Evolutionary conservation across 2,329 filamentous ascomycete genomes (phyloP).

Genomic region (Huntiella decipiens): DNA sequence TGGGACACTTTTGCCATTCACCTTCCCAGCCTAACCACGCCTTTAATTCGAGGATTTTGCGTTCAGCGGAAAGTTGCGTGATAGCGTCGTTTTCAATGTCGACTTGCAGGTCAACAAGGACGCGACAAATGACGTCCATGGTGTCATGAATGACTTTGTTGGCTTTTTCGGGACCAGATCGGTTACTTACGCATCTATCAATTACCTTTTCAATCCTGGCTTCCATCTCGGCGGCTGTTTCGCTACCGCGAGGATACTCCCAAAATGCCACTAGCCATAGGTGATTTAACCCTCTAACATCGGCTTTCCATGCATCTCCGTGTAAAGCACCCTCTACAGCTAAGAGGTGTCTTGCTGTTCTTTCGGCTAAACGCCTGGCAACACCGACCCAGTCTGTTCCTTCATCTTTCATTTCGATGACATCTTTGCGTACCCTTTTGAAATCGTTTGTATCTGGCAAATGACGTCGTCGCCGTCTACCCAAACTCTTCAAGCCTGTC

Average conservation of each 20-base stretch:
- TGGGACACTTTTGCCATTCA: conserved; percentile 23
- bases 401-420: conserved; percentile 14
- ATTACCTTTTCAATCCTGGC: conserved; percentile 20
- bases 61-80: background rate
- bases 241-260: conserved; percentile 21
- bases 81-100: background rate
- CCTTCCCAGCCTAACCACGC: conserved; percentile 33
- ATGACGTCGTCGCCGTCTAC: conserved; percentile 21
- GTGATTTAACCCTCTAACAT: conserved; percentile 23
- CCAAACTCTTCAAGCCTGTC: conserved; percentile 18
- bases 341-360: conserved; percentile 18
- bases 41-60: conserved; percentile 22
- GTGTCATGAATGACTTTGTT: conserved; percentile 24
- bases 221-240: conserved; percentile 15
- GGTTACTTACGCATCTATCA: conserved; percentile 12
- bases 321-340: no score
- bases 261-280: conserved; percentile 26
- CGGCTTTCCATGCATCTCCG: conserved; percentile 11
- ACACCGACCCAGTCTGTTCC: conserved; percentile 22
- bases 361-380: conserved; percentile 24
- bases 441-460: conserved; percentile 19
- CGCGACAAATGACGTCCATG: conserved; percentile 17
- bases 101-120: background rate
- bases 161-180: conserved; percentile 21
- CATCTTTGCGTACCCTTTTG: conserved; percentile 17